A percentile compares a stretch with the other conserved stretches of the same genome.
These are phyloP conservation scores for Cupressus sempervirens DNA, from an alignment of 75 land plant genomes.

Conservation along the genomic window DNA sequence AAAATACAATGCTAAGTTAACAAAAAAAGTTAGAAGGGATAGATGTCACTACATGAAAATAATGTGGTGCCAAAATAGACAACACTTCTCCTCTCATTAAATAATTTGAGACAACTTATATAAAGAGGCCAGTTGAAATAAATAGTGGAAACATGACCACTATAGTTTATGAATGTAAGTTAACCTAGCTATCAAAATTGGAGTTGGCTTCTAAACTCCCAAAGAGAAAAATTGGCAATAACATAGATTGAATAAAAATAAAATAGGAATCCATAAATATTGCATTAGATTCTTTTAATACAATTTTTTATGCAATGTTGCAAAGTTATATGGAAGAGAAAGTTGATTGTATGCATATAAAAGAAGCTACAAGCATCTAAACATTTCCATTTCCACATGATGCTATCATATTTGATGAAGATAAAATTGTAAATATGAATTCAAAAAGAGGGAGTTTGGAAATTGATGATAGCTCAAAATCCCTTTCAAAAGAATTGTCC, in stretches of 20 bases:
- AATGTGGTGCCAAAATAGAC: background rate
- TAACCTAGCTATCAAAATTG: background rate
- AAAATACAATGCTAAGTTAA: background rate
- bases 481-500: background rate
- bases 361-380: background rate
- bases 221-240: background rate
- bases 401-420: background rate
- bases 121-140: background rate
- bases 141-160: background rate
- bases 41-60: background rate
- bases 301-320: background rate
- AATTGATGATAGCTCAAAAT: background rate
- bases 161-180: background rate
- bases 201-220: background rate
- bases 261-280: background rate
- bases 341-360: background rate
- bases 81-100: background rate
- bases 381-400: background rate
- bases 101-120: background rate
- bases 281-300: background rate
- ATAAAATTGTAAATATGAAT: background rate
- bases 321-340: background rate
- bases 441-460: background rate
- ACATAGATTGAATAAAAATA: too few species aligned
- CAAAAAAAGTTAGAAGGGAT: background rate